Conservation (phyloP, 2,329 filamentous ascomycete genomes). For the Botrytis paeoniae region DNA sequence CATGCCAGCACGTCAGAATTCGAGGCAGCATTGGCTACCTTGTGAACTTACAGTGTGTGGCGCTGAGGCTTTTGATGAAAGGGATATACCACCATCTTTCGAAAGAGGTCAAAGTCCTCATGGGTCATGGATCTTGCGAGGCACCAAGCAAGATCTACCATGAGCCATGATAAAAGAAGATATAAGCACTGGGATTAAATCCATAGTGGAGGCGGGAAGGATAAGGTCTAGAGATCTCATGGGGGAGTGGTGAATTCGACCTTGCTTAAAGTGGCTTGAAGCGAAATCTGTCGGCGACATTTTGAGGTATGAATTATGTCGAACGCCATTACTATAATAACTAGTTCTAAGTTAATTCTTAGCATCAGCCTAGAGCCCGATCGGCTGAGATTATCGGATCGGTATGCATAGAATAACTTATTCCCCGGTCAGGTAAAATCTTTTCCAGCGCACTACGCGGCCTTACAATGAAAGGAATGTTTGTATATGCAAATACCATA, state of each 20-base stretch:
- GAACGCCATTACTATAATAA: not conserved
- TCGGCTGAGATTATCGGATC: constrained; percentile 8
- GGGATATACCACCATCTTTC: constrained; percentile 21
- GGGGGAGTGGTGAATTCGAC: not conserved
- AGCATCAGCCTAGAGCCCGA: constrained; percentile 2
- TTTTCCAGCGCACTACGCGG: not conserved
- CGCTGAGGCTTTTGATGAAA: constrained; percentile 26
- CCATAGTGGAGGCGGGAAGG: constrained; percentile 23
- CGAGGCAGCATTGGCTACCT: constrained; percentile 12
- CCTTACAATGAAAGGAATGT: not conserved
- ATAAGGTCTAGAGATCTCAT: constrained; percentile 20
- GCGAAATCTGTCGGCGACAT: not conserved
- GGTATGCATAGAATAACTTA: not conserved
- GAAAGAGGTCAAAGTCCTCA: constrained; percentile 33
- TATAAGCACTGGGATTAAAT: constrained; percentile 2
- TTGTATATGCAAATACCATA: not conserved
- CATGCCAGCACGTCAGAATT: constrained; percentile 13
- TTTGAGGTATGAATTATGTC: not conserved
- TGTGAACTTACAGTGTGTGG: constrained; percentile 26
- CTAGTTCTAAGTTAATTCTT: not conserved
- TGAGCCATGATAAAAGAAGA: constrained; percentile 19
- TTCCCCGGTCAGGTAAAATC: not conserved
- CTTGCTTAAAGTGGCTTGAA: constrained; percentile 12
- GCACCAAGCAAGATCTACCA: constrained; percentile 33
- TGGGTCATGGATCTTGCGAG: constrained; percentile 35